phyloP scores from a whole-genome alignment of 768 basidiomycete species.

The Clitopilus passeckerianus region DNA sequence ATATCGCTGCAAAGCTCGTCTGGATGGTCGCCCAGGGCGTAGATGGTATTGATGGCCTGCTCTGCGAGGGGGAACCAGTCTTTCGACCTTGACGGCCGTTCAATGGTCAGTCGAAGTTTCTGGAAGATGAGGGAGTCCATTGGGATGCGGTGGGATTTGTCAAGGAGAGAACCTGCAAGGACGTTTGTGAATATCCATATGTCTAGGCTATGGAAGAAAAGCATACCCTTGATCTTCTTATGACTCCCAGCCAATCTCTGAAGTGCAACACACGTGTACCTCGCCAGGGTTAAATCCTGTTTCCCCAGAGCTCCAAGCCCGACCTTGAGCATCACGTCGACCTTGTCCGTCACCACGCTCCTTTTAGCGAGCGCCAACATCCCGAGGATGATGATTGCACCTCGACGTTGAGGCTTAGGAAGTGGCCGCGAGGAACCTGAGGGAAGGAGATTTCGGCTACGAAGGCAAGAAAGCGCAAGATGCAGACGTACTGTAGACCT shows the following conservation, averaged over 20 bases:
- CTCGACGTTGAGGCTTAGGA: conserved; percentile 82
- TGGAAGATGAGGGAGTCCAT: conserved; percentile 87
- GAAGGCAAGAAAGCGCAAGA: neutral
- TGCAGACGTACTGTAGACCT: conserved; percentile 76
- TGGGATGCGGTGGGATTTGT: conserved; percentile 79
- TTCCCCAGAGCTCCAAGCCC: conserved; percentile 82
- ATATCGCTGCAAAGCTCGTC: conserved; percentile 77
- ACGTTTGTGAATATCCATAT: conserved; percentile 1
- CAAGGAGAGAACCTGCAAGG: conserved; percentile 70
- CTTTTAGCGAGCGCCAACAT: conserved; percentile 91
- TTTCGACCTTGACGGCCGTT: conserved; percentile 73
- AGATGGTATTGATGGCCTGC: conserved; percentile 95
- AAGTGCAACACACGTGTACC: conserved; percentile 91
- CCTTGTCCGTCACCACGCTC: conserved; percentile 67
- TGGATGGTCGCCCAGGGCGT: conserved; percentile 90
- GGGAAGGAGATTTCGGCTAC: neutral
- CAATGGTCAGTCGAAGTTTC: conserved; percentile 74
- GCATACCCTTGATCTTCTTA: conserved; percentile 92
- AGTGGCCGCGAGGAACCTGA: conserved; percentile 71
- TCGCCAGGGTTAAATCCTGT: conserved; percentile 85
- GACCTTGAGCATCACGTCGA: conserved; percentile 81
- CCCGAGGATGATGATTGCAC: conserved; percentile 91
- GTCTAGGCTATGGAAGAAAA: neutral
- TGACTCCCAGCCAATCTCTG: conserved; percentile 90
- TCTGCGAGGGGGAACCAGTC: conserved; percentile 98